Base-by-base conservation (phyloP, 768 basidiomycete species). In the Rhizopogon rudus region DNA sequence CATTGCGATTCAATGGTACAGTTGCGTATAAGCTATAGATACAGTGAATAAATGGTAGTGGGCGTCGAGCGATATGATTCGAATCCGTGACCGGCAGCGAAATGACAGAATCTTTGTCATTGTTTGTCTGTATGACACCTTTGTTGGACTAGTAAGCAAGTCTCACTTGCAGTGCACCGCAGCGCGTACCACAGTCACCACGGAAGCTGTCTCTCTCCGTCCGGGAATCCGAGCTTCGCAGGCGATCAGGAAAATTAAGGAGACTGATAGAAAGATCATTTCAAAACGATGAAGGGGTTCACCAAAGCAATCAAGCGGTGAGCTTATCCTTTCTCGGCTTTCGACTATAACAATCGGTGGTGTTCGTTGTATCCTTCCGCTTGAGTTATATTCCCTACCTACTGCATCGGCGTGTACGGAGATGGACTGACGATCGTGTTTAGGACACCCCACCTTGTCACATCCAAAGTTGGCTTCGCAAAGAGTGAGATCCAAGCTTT, bases 371-470 rank as follows among this genome's bases (percentile, higher is more conserved):
- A 48, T 35, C 5, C 44, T 44, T 28, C 40, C 35, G 44, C 44
- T 49, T 31, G 43, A 53, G 25, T 28, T n/a, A 52, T 50, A 45
- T 29, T 22, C 44, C 8, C 45, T 29, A 13, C 4, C 35, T 13
- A 37, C 12, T 10, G 12, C 12, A 49, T 29, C 12, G 7, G 10
- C 12, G 12, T 31, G 42, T 13, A 45, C 13, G n/a, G 25, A 45
- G 13, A 52, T 31, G 35, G 13, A 55, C 59, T 56, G 29, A 44
- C 33, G 44, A 20, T 6, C 22, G 3, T 25, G 20, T 37, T 7
- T 66, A 93, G 95, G 65, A 94, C 95, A 53, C 97, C 97, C 65
- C 93, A 94, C 73, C 74, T 91, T 65, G 76, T 99, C 68, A 91
- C 88, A 55, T 81, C 81, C 64, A 91, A 86, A 76, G 86, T 89